phyloP scores from a whole-genome alignment of 768 basidiomycete genomes.

The Mycena haematopus region DNA sequence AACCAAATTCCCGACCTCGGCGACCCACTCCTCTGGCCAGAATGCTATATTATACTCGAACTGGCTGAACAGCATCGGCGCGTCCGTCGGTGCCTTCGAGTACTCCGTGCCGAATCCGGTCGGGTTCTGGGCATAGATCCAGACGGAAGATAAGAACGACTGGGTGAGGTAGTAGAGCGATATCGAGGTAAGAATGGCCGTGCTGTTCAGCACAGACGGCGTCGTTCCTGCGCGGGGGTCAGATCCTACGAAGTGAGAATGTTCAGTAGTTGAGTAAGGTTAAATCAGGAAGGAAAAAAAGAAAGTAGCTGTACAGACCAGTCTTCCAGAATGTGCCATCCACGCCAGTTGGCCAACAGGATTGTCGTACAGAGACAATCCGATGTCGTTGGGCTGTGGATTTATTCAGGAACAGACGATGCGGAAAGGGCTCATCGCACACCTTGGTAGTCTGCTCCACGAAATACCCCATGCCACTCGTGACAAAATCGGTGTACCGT shows the following conservation, averaged over 20 bases:
- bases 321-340: not conserved
- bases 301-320: not conserved
- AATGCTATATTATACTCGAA: constrained; percentile 10
- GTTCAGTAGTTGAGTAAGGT: not conserved
- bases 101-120: not conserved
- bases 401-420: not conserved
- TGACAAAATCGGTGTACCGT: not conserved
- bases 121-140: constrained; percentile 26
- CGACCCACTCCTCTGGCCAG: constrained; percentile 15
- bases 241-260: constrained; percentile 2
- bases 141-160: constrained; percentile 29
- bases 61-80: constrained; percentile 15
- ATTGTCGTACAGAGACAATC: not conserved
- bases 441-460: not conserved
- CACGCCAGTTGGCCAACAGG: not conserved
- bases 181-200: constrained; percentile 29
- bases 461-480: not conserved
- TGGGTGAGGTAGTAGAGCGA: constrained; percentile 34
- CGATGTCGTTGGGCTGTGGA: not conserved
- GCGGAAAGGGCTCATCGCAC: not conserved
- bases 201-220: constrained; percentile 10
- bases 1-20: constrained; percentile 7
- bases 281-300: too few relatives aligned
- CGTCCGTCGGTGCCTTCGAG: constrained; percentile 5
- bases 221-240: constrained; percentile 20